Conservation (phyloP, 371 early-diverging fungal genomes). For the Mortierella sp. region DNA sequence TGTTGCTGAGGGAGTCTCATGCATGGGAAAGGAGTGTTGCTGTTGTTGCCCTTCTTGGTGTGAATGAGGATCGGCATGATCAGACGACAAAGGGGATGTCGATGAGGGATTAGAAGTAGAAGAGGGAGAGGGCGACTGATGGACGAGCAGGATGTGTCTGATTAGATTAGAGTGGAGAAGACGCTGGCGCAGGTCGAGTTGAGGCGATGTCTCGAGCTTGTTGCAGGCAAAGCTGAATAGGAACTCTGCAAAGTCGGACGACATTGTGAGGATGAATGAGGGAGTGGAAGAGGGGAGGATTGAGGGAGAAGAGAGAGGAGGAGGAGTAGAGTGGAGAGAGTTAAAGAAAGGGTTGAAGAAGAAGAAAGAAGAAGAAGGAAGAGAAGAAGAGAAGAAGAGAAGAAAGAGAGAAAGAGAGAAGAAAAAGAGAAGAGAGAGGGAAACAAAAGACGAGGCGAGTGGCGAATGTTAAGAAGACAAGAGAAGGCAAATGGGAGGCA, state of each 20-base stretch:
- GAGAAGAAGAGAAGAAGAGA: background rate
- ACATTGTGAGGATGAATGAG: slow-evolving; percentile 12
- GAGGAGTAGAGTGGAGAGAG: background rate
- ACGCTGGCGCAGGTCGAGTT: slow-evolving; percentile 53
- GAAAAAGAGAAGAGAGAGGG: background rate
- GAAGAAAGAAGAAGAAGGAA: slow-evolving; percentile 6
- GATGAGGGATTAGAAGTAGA: background rate
- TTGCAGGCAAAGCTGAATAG: slow-evolving; percentile 52
- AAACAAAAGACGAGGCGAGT: background rate
- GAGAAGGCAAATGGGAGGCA: background rate
- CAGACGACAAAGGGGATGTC: slow-evolving; percentile 11
- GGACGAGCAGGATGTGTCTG: slow-evolving; percentile 48
- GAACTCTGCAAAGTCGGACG: slow-evolving; percentile 44
- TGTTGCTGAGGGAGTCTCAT: background rate
- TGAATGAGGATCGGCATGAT: slow-evolving; percentile 5
- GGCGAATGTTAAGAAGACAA: background rate
- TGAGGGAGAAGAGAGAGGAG: background rate
- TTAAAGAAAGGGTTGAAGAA: too few species aligned
- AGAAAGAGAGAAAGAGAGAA: background rate
- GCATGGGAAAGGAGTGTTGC: background rate
- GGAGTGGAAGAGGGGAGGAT: background rate
- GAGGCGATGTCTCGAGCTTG: slow-evolving; percentile 47
- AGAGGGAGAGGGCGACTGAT: slow-evolving; percentile 12
- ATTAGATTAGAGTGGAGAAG: slow-evolving; percentile 56
- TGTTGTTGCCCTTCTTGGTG: slow-evolving; percentile 2